Evolutionary conservation across 139 green algal genomes (phyloP).

Genomic region (Chlamydomonas sphaeroides): DNA sequence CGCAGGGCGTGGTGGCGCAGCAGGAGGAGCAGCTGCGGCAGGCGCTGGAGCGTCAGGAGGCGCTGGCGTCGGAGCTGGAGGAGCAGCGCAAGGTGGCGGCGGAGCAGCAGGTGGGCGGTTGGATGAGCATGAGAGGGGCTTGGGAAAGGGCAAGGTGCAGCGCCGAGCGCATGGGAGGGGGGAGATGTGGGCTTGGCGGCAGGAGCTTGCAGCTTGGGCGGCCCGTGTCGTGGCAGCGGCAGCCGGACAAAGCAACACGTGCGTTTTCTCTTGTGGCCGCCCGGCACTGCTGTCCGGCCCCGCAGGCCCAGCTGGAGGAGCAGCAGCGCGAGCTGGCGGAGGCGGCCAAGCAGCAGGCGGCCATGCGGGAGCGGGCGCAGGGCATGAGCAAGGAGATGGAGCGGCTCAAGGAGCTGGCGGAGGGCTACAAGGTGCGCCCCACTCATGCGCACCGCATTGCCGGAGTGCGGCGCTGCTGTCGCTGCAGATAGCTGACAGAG

Average conservation of each 20-base stretch:
- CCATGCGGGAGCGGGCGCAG: conserved; percentile 14
- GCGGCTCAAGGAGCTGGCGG: conserved; percentile 15
- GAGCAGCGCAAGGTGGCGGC: not conserved
- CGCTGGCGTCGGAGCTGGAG: conserved; percentile 14
- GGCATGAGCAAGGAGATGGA: conserved; percentile 17
- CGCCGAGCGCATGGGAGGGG: too few species aligned
- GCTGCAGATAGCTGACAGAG: too few species aligned
- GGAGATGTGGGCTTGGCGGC: too few species aligned
- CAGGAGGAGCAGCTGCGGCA: conserved; percentile 20
- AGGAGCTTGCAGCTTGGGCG: too few species aligned
- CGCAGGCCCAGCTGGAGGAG: conserved; percentile 22
- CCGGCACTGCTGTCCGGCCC: too few species aligned
- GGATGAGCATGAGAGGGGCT: too few species aligned
- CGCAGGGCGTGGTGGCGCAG: not conserved
- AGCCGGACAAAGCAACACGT: too few species aligned
- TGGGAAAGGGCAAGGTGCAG: not conserved
- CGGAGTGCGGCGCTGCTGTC: too few species aligned
- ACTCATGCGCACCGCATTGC: too few species aligned
- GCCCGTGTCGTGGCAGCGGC: too few species aligned
- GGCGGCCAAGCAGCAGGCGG: conserved; percentile 23
- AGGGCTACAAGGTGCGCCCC: conserved; percentile 23
- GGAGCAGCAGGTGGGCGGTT: conserved; percentile 1
- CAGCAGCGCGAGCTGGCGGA: conserved; percentile 18
- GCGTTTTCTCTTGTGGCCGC: too few species aligned
- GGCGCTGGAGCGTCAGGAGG: conserved; percentile 13